A percentile compares a stretch with the other conserved stretches of the same genome.
These are phyloP conservation scores for Sabuloglossum arenarium DNA, from an alignment of 495 filamentous ascomycete genomes.

Conservation along the genomic window DNA sequence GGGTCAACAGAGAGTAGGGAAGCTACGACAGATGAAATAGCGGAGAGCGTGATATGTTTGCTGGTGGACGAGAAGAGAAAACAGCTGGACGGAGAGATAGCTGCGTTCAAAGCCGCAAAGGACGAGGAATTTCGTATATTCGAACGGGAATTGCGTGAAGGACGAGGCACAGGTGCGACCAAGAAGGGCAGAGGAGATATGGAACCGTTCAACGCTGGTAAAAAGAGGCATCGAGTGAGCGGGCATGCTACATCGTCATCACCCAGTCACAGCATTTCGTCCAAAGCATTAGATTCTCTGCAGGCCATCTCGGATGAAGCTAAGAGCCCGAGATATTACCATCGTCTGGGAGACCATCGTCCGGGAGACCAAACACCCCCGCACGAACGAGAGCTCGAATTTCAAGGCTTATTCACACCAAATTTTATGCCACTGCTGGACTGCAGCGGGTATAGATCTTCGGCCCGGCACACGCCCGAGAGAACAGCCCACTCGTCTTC, in stretches of 20 bases:
- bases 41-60: not conserved
- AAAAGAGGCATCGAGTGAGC: not conserved
- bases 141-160: constrained; percentile 9
- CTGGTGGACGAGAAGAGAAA: constrained; percentile 10
- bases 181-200: not conserved
- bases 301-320: not conserved
- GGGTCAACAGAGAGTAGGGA: not conserved
- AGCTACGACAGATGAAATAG: not conserved
- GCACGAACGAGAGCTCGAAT: constrained; percentile 32
- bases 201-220: not conserved
- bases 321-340: not conserved
- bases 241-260: not conserved
- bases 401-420: constrained; percentile 38
- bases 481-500: not conserved
- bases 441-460: constrained; percentile 15
- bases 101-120: constrained; percentile 12
- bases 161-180: not conserved
- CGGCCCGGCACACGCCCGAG: constrained; percentile 10
- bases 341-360: not conserved
- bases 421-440: constrained; percentile 37
- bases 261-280: not conserved
- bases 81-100: constrained; percentile 14
- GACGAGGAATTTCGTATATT: constrained; percentile 11
- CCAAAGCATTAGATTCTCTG: not conserved
- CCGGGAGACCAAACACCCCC: constrained; percentile 7